phyloP scores from a whole-genome alignment of 257 asterid genomes.

The Nicotiana attenuata region DNA sequence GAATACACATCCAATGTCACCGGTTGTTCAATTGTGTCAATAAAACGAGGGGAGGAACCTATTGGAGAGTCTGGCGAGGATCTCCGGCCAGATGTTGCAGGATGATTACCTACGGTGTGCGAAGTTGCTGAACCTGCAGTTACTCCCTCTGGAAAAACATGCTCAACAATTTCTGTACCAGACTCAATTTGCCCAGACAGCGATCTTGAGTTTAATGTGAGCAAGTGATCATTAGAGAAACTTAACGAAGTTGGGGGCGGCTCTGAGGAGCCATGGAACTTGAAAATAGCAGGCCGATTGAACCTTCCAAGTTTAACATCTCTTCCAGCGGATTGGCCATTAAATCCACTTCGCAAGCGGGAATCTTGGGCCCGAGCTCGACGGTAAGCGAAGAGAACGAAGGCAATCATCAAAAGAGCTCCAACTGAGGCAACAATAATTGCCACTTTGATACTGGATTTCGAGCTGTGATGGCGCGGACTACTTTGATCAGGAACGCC shows the following conservation, averaged over 20 bases:
- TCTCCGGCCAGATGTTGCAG: constrained; percentile 59
- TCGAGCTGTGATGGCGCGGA: constrained; percentile 26
- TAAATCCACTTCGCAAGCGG: constrained; percentile 39
- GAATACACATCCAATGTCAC: constrained; percentile 66
- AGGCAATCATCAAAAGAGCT: constrained; percentile 67
- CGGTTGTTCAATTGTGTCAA: constrained; percentile 61
- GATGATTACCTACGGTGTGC: constrained; percentile 32
- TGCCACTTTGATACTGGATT: constrained; percentile 51
- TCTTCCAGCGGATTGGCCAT: constrained; percentile 38
- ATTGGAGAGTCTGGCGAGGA: constrained; percentile 83
- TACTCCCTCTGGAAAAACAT: constrained; percentile 34
- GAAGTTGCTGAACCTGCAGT: constrained; percentile 26
- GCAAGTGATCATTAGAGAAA: constrained; percentile 78
- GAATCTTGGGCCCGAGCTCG: constrained; percentile 52
- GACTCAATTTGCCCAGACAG: constrained; percentile 53
- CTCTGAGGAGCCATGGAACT: constrained; percentile 45
- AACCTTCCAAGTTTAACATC: constrained; percentile 61
- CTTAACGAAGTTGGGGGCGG: constrained; percentile 69
- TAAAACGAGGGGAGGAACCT: constrained; percentile 57
- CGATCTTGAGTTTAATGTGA: constrained; percentile 63
- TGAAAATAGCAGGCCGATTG: constrained; percentile 55
- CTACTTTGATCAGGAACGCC: constrained; percentile 19
- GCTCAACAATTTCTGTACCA: constrained; percentile 65
- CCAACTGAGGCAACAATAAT: constrained; percentile 73
- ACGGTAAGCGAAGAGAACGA: constrained; percentile 66